Evolutionary conservation across 345 rosid species (phyloP), one percentile per base, ranked within the genome.

Genomic region (Trapa incisa): DNA sequence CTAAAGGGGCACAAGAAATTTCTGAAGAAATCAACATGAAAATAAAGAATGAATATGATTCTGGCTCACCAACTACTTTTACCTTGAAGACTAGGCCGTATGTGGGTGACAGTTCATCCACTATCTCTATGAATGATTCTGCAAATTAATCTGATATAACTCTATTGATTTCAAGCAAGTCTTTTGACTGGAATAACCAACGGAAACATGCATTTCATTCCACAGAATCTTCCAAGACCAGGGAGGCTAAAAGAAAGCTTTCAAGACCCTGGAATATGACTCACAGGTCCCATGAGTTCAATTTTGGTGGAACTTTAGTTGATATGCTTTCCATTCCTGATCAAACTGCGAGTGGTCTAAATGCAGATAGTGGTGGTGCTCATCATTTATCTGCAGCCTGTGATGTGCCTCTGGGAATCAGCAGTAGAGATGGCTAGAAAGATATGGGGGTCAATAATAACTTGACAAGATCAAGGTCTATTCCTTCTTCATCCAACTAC

Each of bases 361-460:
- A 82, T 68, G 75, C 77, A 36, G 79, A 74, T 76, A 73, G 41
- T 53, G 67, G 61, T 56, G 53, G 62, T n/a, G n/a, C n/a, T n/a
- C n/a, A n/a, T n/a, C n/a, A 64, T 76, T 76, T 69, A 53, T 68
- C 78, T 48, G 58, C 74, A 37, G 79, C 66, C 33, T 65, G 69
- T 52, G 73, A 66, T 63, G 96, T 82, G 75, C 96, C 98, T 65
- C 74, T 88, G 74, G 98, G 97, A 62, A 95, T 95, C 71, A 91
- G 98, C 83, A 95, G 98, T 68, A 83, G 84, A 75, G 98, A 91
- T 83, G 97, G 98, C 47, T 89, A 96, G 98, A 91, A 86, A 81
- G 91, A 87, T 74, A 80, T 76, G 16, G 67, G 77, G n/a, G n/a
- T n/a, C 47, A 65, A 81, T 13, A 58, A 74, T 53, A 83, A 67